Base-by-base conservation (phyloP, 805 yeast genomes). In the Kodamaea fukazawae region DNA sequence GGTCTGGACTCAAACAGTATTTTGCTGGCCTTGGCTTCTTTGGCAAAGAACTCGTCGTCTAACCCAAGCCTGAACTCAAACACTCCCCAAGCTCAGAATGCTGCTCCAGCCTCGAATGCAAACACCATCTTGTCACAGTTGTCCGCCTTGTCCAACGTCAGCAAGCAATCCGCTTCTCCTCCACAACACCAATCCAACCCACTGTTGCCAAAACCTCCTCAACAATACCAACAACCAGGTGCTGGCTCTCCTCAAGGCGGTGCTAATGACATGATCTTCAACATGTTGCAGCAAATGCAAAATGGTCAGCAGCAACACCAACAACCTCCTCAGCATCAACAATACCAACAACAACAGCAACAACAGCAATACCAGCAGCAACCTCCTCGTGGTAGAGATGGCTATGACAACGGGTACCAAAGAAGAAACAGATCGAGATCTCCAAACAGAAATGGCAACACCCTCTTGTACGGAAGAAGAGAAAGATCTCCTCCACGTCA, bases 1-100 rank as follows among this genome's bases (percentile, higher is more conserved):
- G 30, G 37, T 12, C 42, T 35, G 32, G 81, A 76, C 49, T 76
- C 90, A 4, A 76, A 76, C 36, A 76, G 83, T 36, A 77, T 83
- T 42, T 71, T 84, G 47, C 84, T 79, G 68, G 87, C 86, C 15
- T 67, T 81, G 38, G 86, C 87, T 16, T 72, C 80, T 34, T 70
- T 81, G 59, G 83, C 78, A 54, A 70, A 76, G 63, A 36, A 57
- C 58, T 14, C 60, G 57, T 43, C 63, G 32, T 39, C 42, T 9
- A 26, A 49, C 47, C 42, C 70, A 43, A 56, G 60, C 44, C 47
- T 72, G 10, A 55, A 55, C 35, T 47, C 58, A 40, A 56, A 65
- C 14, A 60, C 66, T 29, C 58, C 60, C 18, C 41, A 52, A 18
- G 42, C 66, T 4, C 56, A 53, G 11, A 42, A 51, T 15, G 60